Percentiles rank a stretch among this genome's conserved stretches.
Evolutionary conservation across 805 yeast species (phyloP).

Genomic region (Yarrowia yakushimensis): DNA sequence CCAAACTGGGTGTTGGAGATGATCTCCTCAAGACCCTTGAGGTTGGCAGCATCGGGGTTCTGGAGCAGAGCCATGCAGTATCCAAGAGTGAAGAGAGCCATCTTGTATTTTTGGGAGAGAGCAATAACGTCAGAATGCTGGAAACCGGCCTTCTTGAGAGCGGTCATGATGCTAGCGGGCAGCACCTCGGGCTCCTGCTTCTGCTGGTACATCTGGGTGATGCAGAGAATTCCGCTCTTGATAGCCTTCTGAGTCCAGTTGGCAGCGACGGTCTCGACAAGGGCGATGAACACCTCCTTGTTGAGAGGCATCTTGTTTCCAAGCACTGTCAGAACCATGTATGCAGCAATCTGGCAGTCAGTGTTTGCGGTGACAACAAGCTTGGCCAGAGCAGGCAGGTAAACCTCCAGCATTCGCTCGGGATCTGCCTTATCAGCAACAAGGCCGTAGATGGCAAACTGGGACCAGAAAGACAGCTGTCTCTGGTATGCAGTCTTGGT

Average conservation of each 20-base stretch:
- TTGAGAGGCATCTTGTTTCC: slow-evolving; percentile 68
- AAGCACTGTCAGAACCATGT: slow-evolving; percentile 74
- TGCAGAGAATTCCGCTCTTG: slow-evolving; percentile 36
- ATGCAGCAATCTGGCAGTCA: slow-evolving; percentile 78
- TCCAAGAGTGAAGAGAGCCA: slow-evolving; percentile 38
- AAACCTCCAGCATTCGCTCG: slow-evolving; percentile 38
- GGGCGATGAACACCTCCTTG: slow-evolving; percentile 52
- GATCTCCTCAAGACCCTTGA: slow-evolving; percentile 23
- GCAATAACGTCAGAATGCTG: slow-evolving; percentile 30
- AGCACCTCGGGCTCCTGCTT: slow-evolving; percentile 28
- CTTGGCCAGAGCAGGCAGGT: slow-evolving; percentile 39
- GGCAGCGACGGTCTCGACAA: slow-evolving; percentile 54
- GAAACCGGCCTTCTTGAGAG: slow-evolving; percentile 31
- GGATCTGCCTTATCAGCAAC: slow-evolving; percentile 33
- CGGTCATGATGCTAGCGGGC: slow-evolving; percentile 24
- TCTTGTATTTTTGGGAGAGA: slow-evolving; percentile 35
- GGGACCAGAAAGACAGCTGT: slow-evolving; percentile 74
- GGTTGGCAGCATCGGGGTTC: slow-evolving; percentile 7
- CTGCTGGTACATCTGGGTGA: slow-evolving; percentile 37
- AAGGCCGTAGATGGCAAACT: slow-evolving; percentile 63
- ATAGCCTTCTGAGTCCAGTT: slow-evolving; percentile 41
- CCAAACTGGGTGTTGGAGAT: slow-evolving; percentile 19
- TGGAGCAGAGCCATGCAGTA: slow-evolving; percentile 16
- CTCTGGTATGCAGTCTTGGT: slow-evolving; percentile 59
- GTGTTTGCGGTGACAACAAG: slow-evolving; percentile 34